Evolutionary conservation across 2,329 filamentous ascomycete genomes (phyloP), one percentile per base, ranked within the genome.

Genomic region (Blastomyces gilchristii): DNA sequence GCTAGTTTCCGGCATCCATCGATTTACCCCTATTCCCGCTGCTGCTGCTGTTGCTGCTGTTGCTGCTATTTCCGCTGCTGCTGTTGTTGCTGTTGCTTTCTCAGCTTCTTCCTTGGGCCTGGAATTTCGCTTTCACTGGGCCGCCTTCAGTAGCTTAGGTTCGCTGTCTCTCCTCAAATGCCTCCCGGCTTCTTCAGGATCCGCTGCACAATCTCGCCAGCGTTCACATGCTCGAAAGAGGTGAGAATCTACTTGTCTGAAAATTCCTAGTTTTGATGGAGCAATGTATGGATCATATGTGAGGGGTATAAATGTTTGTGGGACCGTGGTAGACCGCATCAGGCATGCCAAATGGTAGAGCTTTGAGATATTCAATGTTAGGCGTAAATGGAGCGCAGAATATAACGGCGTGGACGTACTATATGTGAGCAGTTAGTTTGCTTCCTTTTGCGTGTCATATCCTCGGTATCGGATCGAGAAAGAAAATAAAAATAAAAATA

Each of bases 261-360:
- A 96, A 72, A 99, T 91, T 43, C 88, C 87, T 80, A 96, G 85
- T 58, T 82, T 80, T 76, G 92, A 94, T 61, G 91, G 87, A 16
- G 86, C 90, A 37, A 82, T 81, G 77, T 97, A 97, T 0, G 89
- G 89, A 71, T 92, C 89, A 72, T 89, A 89, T 6, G 86, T 90
- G 31, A 82, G 74, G 14, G 80, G 89, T 80, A 96, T 94, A 74
- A 96, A 97, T 14, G 89, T 22, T 22, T 0, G 94, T 99, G 7
- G 91, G 91, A n/a, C 94, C 94, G 77, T 99, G 94, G 76, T 97
- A 99, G 65, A 99, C 90, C 37, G 86, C 88, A 69, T 87, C 82
- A 16, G 91, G 90, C 4, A 83, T 83, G 59, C 87, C 86, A 75
- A 86, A 86, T 0, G 93, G 91, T 56, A 95, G 81, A 0, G 84